phyloP scores from a whole-genome alignment of 2,329 filamentous ascomycete species.

The Xylaria sp. region DNA sequence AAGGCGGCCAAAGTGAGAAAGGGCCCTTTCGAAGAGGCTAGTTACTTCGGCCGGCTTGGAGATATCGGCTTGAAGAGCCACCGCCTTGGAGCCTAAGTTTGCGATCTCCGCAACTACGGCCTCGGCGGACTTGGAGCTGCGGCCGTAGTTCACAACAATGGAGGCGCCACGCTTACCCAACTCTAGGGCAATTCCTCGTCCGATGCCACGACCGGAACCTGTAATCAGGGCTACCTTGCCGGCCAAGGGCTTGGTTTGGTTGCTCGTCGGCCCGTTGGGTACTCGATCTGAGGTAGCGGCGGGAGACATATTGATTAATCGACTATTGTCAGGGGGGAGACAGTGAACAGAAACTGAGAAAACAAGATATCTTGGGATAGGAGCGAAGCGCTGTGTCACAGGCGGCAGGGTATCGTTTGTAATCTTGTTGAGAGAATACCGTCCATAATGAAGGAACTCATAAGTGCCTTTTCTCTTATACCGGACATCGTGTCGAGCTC shows the following conservation, averaged over 20 bases:
- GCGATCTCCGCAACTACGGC: constrained; percentile 60
- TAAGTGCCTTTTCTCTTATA: constrained; percentile 29
- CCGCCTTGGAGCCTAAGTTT: constrained; percentile 60
- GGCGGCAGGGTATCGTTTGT: background rate
- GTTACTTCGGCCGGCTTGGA: constrained; percentile 64
- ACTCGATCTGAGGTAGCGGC: constrained; percentile 32
- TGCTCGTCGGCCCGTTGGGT: constrained; percentile 34
- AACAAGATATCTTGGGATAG: background rate
- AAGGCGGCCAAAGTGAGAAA: constrained; percentile 69
- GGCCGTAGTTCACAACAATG: constrained; percentile 71
- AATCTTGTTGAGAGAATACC: background rate
- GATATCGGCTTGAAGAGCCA: constrained; percentile 70
- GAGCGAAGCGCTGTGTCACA: background rate
- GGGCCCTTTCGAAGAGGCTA: constrained; percentile 68
- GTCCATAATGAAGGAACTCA: background rate
- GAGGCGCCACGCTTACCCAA: constrained; percentile 68
- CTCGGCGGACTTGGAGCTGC: constrained; percentile 60
- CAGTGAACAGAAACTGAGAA: background rate
- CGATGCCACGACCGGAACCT: constrained; percentile 69
- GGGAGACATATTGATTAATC: constrained; percentile 39
- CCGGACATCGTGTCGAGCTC: constrained; percentile 1
- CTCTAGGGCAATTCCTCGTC: constrained; percentile 69
- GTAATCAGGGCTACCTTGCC: constrained; percentile 67
- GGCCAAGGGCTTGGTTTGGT: constrained; percentile 47
- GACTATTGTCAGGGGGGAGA: constrained; percentile 14